Evolutionary conservation across 139 green algal genomes (phyloP).

Genomic region (Picochlorum sp.): DNA sequence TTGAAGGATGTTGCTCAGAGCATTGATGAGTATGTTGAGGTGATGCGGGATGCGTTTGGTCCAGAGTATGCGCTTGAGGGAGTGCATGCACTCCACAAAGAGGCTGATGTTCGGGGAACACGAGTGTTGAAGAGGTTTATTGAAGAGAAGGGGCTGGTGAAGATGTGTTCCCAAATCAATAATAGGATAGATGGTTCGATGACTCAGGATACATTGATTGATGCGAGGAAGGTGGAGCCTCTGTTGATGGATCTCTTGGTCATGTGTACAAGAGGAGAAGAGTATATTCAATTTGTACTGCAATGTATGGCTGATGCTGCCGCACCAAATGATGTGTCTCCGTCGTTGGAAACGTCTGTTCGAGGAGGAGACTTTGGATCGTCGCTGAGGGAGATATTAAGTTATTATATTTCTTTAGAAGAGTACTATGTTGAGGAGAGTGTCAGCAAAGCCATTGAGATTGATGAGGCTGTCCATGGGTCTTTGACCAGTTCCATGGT

Average conservation of each 20-base stretch:
- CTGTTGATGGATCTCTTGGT: slow-evolving; percentile 73
- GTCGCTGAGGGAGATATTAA: slow-evolving; percentile 66
- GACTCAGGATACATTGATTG: slow-evolving; percentile 14
- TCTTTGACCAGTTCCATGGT: slow-evolving; percentile 75
- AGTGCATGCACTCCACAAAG: slow-evolving; percentile 37
- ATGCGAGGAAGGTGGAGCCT: slow-evolving; percentile 54
- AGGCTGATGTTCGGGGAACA: slow-evolving; percentile 60
- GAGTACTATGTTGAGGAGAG: slow-evolving; percentile 88
- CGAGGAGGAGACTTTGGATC: slow-evolving; percentile 44
- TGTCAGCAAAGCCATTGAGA: slow-evolving; percentile 75
- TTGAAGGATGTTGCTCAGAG: slow-evolving; percentile 73
- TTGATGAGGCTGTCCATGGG: slow-evolving; percentile 66
- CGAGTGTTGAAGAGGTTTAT: slow-evolving; percentile 67
- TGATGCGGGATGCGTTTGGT: slow-evolving; percentile 63
- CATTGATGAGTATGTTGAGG: slow-evolving; percentile 70
- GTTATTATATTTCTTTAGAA: slow-evolving; percentile 83
- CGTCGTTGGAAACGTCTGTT: slow-evolving; percentile 37
- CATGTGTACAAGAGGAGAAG: slow-evolving; percentile 71
- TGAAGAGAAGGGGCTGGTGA: slow-evolving; percentile 52
- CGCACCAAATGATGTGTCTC: slow-evolving; percentile 19
- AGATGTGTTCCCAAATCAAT: slow-evolving; percentile 48
- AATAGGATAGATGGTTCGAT: slow-evolving; percentile 21
- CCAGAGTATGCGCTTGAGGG: slow-evolving; percentile 23
- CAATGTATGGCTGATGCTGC: slow-evolving; percentile 44
- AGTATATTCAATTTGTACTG: slow-evolving; percentile 86